Evolutionary conservation across 768 basidiomycete species (phyloP).

Genomic region (Sistotremastrum niveocremeum): DNA sequence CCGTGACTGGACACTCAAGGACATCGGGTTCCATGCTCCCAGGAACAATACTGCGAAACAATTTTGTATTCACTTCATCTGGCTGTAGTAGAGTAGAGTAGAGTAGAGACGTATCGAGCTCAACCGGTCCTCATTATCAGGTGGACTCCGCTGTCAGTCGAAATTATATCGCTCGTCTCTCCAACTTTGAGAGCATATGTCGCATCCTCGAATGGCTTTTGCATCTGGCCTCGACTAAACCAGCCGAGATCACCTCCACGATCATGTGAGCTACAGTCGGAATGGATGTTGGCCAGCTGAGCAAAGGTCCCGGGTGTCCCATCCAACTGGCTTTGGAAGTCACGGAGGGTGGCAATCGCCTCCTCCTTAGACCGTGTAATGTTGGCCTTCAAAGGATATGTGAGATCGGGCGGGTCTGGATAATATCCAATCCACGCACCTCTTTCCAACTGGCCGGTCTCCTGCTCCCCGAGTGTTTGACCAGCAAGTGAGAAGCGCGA

Average conservation of each 20-base stretch:
- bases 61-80: no score
- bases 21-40: no score
- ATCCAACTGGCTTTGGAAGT: slow-evolving; percentile 49
- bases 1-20: no score
- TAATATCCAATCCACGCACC: slow-evolving; percentile 25
- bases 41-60: no score
- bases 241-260: slow-evolving; percentile 78
- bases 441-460: slow-evolving; percentile 78
- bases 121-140: slow-evolving; percentile 77
- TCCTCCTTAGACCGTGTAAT: slow-evolving; percentile 85
- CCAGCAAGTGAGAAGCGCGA: slow-evolving; percentile 87
- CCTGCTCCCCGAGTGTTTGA: slow-evolving; percentile 78
- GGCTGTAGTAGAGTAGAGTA: no score
- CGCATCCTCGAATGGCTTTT: slow-evolving; percentile 92
- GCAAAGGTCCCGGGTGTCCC: slow-evolving; percentile 52
- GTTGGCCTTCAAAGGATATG: slow-evolving; percentile 28
- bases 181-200: slow-evolving; percentile 58
- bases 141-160: slow-evolving; percentile 92
- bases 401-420: no score
- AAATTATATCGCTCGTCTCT: slow-evolving; percentile 69
- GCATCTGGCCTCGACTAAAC: slow-evolving; percentile 86
- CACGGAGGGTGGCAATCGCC: slow-evolving; percentile 66
- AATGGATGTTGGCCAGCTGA: slow-evolving; percentile 59
- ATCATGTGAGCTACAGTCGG: slow-evolving; percentile 81
- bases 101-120: slow-evolving; percentile 7